Conservation (phyloP, 495 filamentous ascomycete genomes). For the Hamigera avellanea region DNA sequence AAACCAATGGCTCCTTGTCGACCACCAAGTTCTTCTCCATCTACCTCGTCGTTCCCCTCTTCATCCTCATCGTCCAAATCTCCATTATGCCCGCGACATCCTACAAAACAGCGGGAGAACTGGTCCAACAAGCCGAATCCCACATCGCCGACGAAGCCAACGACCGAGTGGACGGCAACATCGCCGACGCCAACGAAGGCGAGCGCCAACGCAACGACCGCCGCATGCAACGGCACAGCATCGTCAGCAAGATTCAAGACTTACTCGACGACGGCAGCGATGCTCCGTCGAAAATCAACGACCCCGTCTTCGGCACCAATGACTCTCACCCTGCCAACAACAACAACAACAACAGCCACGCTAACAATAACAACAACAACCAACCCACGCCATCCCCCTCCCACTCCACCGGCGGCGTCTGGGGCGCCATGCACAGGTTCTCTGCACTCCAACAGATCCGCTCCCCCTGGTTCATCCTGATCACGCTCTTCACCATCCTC, state of each 20-base stretch:
- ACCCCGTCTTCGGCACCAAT: no score
- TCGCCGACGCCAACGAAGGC: constrained; percentile 31
- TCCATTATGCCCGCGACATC: constrained; percentile 66
- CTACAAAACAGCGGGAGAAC: constrained; percentile 82
- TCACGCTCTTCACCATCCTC: constrained; percentile 75
- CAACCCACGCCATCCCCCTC: constrained; percentile 5
- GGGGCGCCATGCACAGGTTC: constrained; percentile 76
- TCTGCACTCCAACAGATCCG: constrained; percentile 63
- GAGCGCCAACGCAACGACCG: constrained; percentile 52
- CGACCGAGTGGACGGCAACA: constrained; percentile 49
- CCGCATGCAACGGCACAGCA: constrained; percentile 49
- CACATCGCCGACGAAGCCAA: constrained; percentile 31
- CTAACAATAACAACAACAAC: constrained; percentile 1
- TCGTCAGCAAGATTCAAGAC: constrained; percentile 62
- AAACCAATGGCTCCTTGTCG: constrained; percentile 46
- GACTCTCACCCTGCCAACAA: constrained; percentile 1
- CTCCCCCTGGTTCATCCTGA: constrained; percentile 79
- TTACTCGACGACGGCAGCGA: constrained; percentile 46
- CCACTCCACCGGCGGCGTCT: constrained; percentile 59
- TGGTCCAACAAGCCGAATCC: constrained; percentile 59
- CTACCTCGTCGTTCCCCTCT: constrained; percentile 64
- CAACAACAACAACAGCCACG: constrained; percentile 3
- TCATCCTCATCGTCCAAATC: constrained; percentile 59
- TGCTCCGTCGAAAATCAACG: no score
- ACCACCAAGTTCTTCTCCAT: constrained; percentile 61